Base-by-base conservation (phyloP, 768 basidiomycete genomes). In the Suillus lakei region DNA sequence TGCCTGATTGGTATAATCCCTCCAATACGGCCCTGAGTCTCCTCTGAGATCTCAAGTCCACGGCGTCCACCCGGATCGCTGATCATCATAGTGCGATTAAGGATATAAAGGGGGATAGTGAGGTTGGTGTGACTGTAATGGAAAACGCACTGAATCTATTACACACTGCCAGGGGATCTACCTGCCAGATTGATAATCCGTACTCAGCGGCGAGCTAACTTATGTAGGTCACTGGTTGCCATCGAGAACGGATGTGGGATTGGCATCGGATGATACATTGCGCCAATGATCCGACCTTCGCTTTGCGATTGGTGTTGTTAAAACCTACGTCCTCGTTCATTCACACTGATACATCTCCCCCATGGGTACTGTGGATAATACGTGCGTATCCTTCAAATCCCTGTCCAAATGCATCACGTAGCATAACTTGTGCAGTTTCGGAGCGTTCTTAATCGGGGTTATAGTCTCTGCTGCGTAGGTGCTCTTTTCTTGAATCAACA, bases 401-500 rank as follows among this genome's bases (percentile, higher is more conserved):
- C 44, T 4, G 26, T 23, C 48, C 44, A 28, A 16, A 30, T 56
- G 21, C 10, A n/a, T 59, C 18, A 41, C 23, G 50, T 60, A 39
- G 36, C 41, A 41, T 41, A 48, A 36, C 61, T 66, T 23, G 38
- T 56, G 26, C 63, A 85, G 83, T 26, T 64, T 85, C 43, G 85
- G 84, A 23, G 84, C 83, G 41, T 79, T 82, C 16, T 80, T 81
- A 61, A 71, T 85, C 41, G 85, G 85, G 5, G 76, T 84, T 21
- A 76, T 85, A 10, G 69, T 83, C 38, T 83, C 84, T 15, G 81
- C 78, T 28, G 70, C 67, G 85, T 85, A 64, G 72, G 83, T 77
- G 8, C 23, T 32, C 63, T 44, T 26, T 63, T 15, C 30, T 28
- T 51, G 26, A 43, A 48, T 23, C 55, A 43, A 62, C 15, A 32